Conservation (phyloP, 805 yeast species). For the Brettanomyces naardenensis region DNA sequence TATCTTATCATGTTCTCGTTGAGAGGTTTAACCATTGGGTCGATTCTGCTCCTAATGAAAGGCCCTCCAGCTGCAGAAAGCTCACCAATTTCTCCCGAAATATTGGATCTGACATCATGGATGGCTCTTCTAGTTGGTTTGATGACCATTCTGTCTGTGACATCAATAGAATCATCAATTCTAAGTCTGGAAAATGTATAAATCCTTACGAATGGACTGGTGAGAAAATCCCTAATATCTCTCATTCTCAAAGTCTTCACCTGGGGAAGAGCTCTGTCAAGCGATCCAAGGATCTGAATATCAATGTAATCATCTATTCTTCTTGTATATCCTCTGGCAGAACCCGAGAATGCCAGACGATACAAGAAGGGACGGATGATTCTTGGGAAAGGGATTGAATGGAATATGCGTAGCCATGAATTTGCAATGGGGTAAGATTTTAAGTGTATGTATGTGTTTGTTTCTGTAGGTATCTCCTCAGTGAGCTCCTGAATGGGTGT, state of each 20-base stretch:
- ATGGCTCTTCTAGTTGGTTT: slow-evolving; percentile 43
- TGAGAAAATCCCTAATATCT: slow-evolving; percentile 39
- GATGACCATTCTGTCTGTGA: slow-evolving; percentile 18
- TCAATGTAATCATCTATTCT: slow-evolving; percentile 46
- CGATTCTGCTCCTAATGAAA: slow-evolving; percentile 50
- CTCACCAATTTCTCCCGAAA: slow-evolving; percentile 1
- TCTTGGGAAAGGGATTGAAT: slow-evolving; percentile 20
- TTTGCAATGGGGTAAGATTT: slow-evolving; percentile 39
- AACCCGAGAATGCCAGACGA: slow-evolving; percentile 19
- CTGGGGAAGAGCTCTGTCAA: slow-evolving; percentile 56
- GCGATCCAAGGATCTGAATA: slow-evolving; percentile 34
- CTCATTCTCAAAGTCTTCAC: slow-evolving; percentile 46
- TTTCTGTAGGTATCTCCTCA: slow-evolving; percentile 7
- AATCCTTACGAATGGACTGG: slow-evolving; percentile 36
- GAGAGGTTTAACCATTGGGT: slow-evolving; percentile 54
- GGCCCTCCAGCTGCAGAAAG: slow-evolving; percentile 42
- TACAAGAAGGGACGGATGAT: slow-evolving; percentile 17
- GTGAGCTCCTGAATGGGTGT: background rate
- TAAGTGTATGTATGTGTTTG: slow-evolving; percentile 33
- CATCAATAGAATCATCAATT: slow-evolving; percentile 26
- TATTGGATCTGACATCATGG: slow-evolving; percentile 34
- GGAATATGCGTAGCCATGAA: slow-evolving; percentile 24
- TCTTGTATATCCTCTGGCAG: slow-evolving; percentile 14
- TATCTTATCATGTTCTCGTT: slow-evolving; percentile 44
- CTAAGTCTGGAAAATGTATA: slow-evolving; percentile 11